Percentiles rank a stretch among this genome's conserved stretches.
Evolutionary conservation across 305 asterid species (phyloP).

Genomic region (Ajuga reptans): DNA sequence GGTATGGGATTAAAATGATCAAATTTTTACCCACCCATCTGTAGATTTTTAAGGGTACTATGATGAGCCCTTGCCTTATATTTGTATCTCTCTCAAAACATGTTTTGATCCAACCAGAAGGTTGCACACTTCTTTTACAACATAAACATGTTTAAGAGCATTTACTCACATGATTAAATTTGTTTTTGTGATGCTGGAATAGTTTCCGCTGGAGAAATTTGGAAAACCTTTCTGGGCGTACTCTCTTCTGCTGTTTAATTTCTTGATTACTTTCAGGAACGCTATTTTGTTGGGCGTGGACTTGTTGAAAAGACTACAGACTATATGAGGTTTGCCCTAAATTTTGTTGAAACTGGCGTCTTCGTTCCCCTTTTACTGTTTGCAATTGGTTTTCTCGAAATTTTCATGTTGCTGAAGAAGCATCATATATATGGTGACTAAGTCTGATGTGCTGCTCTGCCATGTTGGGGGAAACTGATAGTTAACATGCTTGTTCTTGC

Average conservation of each 20-base stretch:
- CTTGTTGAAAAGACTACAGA: conserved; percentile 87
- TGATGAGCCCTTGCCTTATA: background rate
- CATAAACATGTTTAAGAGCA: background rate
- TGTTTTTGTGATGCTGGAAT: background rate
- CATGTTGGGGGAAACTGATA: too few relatives aligned
- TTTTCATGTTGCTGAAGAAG: background rate
- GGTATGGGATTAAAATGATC: background rate
- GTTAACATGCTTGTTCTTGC: too few relatives aligned
- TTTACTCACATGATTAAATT: background rate
- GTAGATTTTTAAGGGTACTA: background rate
- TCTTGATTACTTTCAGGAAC: conserved; percentile 56
- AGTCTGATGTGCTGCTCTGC: background rate
- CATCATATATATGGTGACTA: background rate
- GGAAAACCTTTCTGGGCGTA: background rate
- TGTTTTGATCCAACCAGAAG: background rate
- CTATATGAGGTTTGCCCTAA: conserved; percentile 59
- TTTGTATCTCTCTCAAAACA: background rate
- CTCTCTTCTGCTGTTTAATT: conserved; percentile 10
- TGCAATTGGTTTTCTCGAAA: conserved; percentile 7
- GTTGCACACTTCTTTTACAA: background rate
- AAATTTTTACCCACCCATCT: background rate
- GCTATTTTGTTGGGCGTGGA: conserved; percentile 98
- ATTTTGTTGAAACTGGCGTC: conserved; percentile 9
- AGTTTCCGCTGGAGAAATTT: background rate
- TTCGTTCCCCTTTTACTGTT: background rate